Conservation (phyloP, 2,329 filamentous ascomycete species). For the Ophiostoma ulmi region DNA sequence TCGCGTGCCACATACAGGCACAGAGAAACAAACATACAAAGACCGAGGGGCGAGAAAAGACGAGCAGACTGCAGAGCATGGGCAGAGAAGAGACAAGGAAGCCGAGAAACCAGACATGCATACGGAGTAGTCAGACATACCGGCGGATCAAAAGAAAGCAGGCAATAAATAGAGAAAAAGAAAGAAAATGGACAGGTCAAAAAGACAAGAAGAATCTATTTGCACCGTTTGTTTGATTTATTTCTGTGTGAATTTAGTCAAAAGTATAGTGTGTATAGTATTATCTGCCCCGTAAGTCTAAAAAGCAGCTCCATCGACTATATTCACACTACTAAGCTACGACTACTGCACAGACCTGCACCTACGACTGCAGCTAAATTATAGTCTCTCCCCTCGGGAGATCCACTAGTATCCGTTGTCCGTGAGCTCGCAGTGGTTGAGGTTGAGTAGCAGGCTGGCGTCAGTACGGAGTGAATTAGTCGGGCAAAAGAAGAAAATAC, state of each 20-base stretch:
- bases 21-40: not conserved
- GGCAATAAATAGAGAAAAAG: not conserved
- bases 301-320: not conserved
- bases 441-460: not conserved
- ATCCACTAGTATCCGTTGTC: constrained; percentile 10
- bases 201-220: not conserved
- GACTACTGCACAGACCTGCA: not conserved
- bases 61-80: not conserved
- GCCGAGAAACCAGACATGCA: constrained; percentile 1
- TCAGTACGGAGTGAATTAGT: not conserved
- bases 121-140: constrained; percentile 1
- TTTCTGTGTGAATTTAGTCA: not conserved
- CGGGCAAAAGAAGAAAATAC: not conserved
- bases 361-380: not conserved
- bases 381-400: not conserved
- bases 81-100: not conserved
- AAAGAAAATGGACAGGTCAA: not conserved
- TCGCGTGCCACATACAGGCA: not conserved
- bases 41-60: not conserved
- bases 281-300: not conserved
- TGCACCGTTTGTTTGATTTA: not conserved
- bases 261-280: not conserved
- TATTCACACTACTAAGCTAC: not conserved
- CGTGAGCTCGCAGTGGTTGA: not conserved
- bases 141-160: not conserved